Percentiles rank a stretch among this genome's conserved stretches.
Conservation (phyloP, 2,329 filamentous ascomycete genomes). For the Penicillium sumatraense region DNA sequence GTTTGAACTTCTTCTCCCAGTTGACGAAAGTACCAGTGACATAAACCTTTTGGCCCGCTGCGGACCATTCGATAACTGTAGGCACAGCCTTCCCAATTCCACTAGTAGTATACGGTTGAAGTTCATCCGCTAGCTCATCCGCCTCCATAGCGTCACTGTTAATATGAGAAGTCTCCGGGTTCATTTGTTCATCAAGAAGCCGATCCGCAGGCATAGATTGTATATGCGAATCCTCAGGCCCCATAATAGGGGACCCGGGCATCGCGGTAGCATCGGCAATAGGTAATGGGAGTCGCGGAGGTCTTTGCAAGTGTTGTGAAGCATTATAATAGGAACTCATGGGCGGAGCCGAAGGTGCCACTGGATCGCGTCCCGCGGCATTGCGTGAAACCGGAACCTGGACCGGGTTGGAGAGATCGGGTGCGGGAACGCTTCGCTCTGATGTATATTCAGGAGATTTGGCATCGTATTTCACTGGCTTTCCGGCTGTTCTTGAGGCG, state of each 20-base stretch:
- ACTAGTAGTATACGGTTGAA: constrained; percentile 67
- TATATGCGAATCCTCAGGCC: constrained; percentile 64
- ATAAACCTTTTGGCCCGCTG: constrained; percentile 85
- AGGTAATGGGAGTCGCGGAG: constrained; percentile 85
- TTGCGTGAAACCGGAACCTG: constrained; percentile 42
- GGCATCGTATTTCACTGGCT: constrained; percentile 27
- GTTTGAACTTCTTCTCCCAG: constrained; percentile 91
- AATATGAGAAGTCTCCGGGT: constrained; percentile 59
- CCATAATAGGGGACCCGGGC: constrained; percentile 86
- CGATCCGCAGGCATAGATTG: constrained; percentile 51
- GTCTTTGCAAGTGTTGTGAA: constrained; percentile 55
- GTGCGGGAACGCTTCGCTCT: constrained; percentile 31
- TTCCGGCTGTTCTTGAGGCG: constrained; percentile 28
- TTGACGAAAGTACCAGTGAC: constrained; percentile 97
- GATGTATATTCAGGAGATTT: constrained; percentile 27
- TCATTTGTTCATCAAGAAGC: constrained; percentile 55
- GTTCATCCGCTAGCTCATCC: constrained; percentile 76
- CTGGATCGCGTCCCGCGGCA: constrained; percentile 34
- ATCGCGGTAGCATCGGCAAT: constrained; percentile 91
- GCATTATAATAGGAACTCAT: constrained; percentile 54
- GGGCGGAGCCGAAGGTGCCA: constrained; percentile 49
- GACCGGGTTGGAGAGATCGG: constrained; percentile 44
- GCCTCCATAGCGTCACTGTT: constrained; percentile 65
- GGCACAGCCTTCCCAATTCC: constrained; percentile 79
- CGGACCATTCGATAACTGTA: constrained; percentile 83